Evolutionary conservation across 441 rosid species (phyloP).

Genomic region (Biscutella laevigata): DNA sequence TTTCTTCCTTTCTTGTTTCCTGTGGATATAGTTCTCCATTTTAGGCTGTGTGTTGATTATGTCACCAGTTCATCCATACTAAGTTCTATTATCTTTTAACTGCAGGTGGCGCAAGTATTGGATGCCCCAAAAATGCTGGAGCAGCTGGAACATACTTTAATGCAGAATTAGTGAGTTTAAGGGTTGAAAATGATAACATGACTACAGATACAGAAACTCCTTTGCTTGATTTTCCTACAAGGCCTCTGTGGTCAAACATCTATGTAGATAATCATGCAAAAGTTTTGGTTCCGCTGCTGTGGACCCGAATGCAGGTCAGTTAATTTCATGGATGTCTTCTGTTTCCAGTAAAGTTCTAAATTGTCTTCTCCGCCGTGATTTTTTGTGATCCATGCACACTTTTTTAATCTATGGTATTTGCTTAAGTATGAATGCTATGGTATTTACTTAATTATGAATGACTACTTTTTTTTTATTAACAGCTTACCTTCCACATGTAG

Average conservation of each 20-base stretch:
- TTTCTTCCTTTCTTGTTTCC: background rate
- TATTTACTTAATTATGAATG: too few species aligned
- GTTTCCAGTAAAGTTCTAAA: background rate
- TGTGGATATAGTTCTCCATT: background rate
- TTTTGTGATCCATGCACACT: background rate
- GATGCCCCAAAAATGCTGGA: slow-evolving; percentile 84
- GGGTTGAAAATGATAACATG: slow-evolving; percentile 78
- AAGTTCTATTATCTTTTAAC: slow-evolving; percentile 19
- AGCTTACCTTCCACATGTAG: background rate
- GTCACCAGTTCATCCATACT: background rate
- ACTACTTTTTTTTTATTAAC: background rate
- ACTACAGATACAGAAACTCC: slow-evolving; percentile 95
- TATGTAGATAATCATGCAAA: slow-evolving; percentile 85
- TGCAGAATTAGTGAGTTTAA: slow-evolving; percentile 74
- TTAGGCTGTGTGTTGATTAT: slow-evolving; percentile 9
- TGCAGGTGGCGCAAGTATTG: slow-evolving; percentile 82
- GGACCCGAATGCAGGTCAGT: slow-evolving; percentile 96
- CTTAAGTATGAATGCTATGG: background rate
- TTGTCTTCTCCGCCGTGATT: background rate
- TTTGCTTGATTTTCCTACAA: slow-evolving; percentile 83
- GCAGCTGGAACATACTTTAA: slow-evolving; percentile 97
- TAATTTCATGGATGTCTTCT: background rate
- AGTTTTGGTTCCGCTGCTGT: slow-evolving; percentile 88
- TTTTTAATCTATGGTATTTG: background rate
- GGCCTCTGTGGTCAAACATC: slow-evolving; percentile 85